Evolutionary conservation across 805 yeast species (phyloP), one percentile per base, ranked within the genome.

Genomic region (Isabelozyma pseudorhagii): DNA sequence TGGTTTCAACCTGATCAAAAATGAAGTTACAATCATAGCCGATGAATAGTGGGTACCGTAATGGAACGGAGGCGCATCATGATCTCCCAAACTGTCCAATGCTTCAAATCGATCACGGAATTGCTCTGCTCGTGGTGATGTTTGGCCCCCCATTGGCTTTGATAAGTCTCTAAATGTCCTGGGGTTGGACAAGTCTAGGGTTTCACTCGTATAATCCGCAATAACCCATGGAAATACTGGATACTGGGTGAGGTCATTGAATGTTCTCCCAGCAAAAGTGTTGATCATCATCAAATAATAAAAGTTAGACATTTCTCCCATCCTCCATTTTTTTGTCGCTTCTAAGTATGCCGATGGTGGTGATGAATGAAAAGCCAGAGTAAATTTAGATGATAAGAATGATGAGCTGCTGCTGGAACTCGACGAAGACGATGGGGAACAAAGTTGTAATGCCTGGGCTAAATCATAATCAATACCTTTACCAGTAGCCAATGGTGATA

Each of bases 31-130:
- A 60, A 90, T 89, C 97, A 90, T 91, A 0, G 97, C 96, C 0
- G 96, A 88, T 0, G 96, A 89, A 62, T 90, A 90, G 64, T 90
- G 97, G 0, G 97, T 91, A 2, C 97, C 97, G 60, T 90, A 90
- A 63, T 90, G 96, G 65, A 90, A 90, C 0, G 96, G 88, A 0
- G 91, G 90, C 0, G 89, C 73, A 17, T 57, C 51, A 0, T 67
- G 72, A 54, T 86, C 91, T 14, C 78, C 58, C 49, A 90, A 69
- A 47, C 87, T 82, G 18, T 71, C 77, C 21, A 89, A 67, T 0
- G 96, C 91, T 17, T 85, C 85, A 57, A 76, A 91, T 47, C 97
- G 67, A 49, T 89, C 94, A 44, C 72, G 68, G 58, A 89, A 90
- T 58, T 82, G 82, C 0, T 60, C 54, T 2, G 84, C 88, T 50